Conservation (phyloP, 2,329 filamentous ascomycete genomes). For the Ophioceras dolichostomum region DNA sequence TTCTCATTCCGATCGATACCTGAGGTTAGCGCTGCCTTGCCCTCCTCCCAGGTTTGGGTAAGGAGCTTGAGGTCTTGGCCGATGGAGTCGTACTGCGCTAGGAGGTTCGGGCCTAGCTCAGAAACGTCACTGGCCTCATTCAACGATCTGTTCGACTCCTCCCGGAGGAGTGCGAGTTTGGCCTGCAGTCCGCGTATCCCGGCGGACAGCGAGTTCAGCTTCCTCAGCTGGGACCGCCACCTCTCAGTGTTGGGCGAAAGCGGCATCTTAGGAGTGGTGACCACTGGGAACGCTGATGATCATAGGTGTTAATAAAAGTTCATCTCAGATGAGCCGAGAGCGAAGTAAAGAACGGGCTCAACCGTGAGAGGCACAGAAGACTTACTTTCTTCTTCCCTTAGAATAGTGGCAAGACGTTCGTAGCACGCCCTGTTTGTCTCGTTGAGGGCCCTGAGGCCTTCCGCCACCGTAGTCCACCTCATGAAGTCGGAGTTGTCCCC, state of each 20-base stretch:
- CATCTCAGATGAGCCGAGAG: too few relatives aligned
- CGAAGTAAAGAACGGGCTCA: too few relatives aligned
- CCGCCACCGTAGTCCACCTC: conserved; percentile 67
- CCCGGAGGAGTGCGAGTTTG: conserved; percentile 82
- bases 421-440: conserved; percentile 48
- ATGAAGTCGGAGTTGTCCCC: conserved; percentile 65
- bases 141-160: conserved; percentile 72
- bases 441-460: conserved; percentile 58
- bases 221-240: conserved; percentile 75
- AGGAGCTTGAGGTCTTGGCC: conserved; percentile 73
- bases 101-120: conserved; percentile 66
- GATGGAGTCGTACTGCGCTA: conserved; percentile 90
- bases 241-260: conserved; percentile 68
- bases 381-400: conserved; percentile 72
- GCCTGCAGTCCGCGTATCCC: conserved; percentile 87
- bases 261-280: conserved; percentile 44
- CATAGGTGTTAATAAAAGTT: too few relatives aligned
- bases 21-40: conserved; percentile 68
- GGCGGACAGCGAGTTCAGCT: conserved; percentile 77
- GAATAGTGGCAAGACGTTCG: conserved; percentile 52
- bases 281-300: conserved; percentile 34
- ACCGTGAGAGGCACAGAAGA: too few relatives aligned
- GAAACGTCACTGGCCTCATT: conserved; percentile 62
- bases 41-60: conserved; percentile 76
- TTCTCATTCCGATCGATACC: conserved; percentile 75